A percentile compares a stretch with the other conserved stretches of the same genome.
phyloP scores from a whole-genome alignment of 2,329 filamentous ascomycete genomes.

The Pseudocercospora vitis region DNA sequence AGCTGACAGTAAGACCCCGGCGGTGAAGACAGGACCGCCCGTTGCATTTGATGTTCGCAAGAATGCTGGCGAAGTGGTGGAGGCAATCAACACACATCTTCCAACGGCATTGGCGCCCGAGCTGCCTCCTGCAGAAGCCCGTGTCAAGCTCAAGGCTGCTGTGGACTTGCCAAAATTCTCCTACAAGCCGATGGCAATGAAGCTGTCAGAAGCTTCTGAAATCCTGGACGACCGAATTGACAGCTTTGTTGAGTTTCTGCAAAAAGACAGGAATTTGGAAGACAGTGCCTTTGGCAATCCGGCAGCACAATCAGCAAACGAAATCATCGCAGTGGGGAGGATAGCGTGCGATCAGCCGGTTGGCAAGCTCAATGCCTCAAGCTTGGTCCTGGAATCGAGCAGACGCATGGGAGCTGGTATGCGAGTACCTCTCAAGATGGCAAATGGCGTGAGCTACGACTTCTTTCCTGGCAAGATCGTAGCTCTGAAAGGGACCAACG shows the following conservation, averaged over 20 bases:
- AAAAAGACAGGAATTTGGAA: slow-evolving; percentile 72
- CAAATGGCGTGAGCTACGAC: slow-evolving; percentile 66
- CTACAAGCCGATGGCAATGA: slow-evolving; percentile 94
- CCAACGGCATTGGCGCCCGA: slow-evolving; percentile 54
- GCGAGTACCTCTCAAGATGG: slow-evolving; percentile 74
- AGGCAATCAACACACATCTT: slow-evolving; percentile 75
- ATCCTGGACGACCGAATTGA: slow-evolving; percentile 95
- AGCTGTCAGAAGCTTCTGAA: slow-evolving; percentile 86
- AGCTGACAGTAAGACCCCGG: slow-evolving; percentile 41
- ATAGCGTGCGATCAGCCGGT: slow-evolving; percentile 87
- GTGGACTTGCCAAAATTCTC: slow-evolving; percentile 87
- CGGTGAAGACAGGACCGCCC: slow-evolving; percentile 38
- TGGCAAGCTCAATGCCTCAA: slow-evolving; percentile 81
- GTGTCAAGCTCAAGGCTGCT: slow-evolving; percentile 80
- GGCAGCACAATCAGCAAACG: slow-evolving; percentile 76
- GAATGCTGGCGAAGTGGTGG: slow-evolving; percentile 78
- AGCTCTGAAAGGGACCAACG: slow-evolving; percentile 81
- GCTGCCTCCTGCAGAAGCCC: slow-evolving; percentile 66
- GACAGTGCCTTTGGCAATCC: slow-evolving; percentile 84
- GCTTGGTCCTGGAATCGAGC: slow-evolving; percentile 84
- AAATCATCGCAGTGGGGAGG: slow-evolving; percentile 85
- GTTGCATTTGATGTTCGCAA: slow-evolving; percentile 67
- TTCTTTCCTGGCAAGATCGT: slow-evolving; percentile 96
- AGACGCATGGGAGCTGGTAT: slow-evolving; percentile 78
- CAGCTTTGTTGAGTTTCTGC: slow-evolving; percentile 73